Evolutionary conservation across 768 basidiomycete species (phyloP).

Genomic region (Leccinum pellstonianum): DNA sequence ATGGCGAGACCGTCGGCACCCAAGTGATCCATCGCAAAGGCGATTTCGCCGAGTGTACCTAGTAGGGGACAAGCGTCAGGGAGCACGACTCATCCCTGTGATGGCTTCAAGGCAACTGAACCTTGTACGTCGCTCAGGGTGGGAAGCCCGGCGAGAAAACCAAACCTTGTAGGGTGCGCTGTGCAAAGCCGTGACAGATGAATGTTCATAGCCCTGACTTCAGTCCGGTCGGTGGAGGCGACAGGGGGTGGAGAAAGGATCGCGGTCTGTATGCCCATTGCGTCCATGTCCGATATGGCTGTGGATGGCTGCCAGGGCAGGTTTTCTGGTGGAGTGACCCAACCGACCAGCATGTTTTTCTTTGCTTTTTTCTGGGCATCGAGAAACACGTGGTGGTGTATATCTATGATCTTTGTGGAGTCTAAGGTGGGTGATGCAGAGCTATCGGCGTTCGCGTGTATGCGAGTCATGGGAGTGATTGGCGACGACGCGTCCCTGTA

Average conservation of each 20-base stretch:
- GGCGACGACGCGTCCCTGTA: neutral
- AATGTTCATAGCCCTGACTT: conserved; percentile 48
- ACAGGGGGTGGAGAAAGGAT: conserved; percentile 68
- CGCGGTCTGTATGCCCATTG: conserved; percentile 52
- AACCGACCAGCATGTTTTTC: conserved; percentile 50
- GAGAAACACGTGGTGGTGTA: conserved; percentile 80
- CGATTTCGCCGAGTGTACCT: conserved; percentile 63
- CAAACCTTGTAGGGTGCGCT: conserved; percentile 55
- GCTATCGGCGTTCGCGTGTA: neutral
- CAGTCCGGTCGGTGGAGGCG: conserved; percentile 41
- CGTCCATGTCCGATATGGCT: conserved; percentile 65
- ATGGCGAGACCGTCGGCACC: conserved; percentile 63
- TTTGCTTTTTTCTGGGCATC: conserved; percentile 47
- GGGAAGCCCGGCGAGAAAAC: conserved; percentile 68
- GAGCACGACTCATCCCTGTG: neutral
- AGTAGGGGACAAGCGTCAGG: conserved; percentile 9
- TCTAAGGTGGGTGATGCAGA: neutral
- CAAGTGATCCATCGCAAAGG: conserved; percentile 59
- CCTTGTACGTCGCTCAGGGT: conserved; percentile 63
- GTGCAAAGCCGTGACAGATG: conserved; percentile 47
- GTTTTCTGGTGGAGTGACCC: conserved; percentile 60
- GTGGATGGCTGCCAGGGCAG: conserved; percentile 62
- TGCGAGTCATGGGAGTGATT: conserved; percentile 16
- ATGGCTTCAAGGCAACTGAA: conserved; percentile 19
- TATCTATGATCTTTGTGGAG: conserved; percentile 43